These are phyloP conservation scores for Escallonia herrerae DNA, from an alignment of 129 eudicot species.

Conservation along the genomic window DNA sequence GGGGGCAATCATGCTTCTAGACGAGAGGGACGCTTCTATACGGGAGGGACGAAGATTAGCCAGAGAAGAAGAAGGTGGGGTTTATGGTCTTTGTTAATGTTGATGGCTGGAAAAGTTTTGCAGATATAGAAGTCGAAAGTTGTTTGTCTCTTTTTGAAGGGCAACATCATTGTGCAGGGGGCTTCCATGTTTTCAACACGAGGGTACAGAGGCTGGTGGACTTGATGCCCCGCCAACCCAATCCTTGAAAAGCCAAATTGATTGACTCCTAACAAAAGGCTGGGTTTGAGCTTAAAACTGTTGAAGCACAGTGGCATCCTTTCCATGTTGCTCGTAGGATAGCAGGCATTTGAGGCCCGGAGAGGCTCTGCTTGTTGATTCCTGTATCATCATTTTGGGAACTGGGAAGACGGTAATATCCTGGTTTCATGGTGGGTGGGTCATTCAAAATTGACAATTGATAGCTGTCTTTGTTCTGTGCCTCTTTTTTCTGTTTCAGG, in stretches of 20 bases:
- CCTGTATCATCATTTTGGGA: neutral
- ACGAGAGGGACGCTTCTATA: too few relatives aligned
- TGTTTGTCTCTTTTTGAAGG: conserved; percentile 6
- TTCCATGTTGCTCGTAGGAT: conserved; percentile 6
- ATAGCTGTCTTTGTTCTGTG: too few relatives aligned
- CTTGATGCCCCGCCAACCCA: neutral
- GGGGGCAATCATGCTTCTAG: too few relatives aligned
- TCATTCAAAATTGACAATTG: too few relatives aligned
- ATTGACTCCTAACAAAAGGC: neutral
- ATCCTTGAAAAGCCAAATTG: conserved; percentile 4
- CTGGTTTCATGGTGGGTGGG: too few relatives aligned
- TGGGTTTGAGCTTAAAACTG: neutral
- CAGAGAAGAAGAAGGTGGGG: too few relatives aligned
- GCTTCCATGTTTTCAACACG: conserved; percentile 6
- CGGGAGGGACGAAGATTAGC: too few relatives aligned
- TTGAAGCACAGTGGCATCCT: neutral
- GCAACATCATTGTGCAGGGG: conserved; percentile 19
- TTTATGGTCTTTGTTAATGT: too few relatives aligned
- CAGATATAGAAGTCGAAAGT: neutral
- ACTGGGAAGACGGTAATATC: too few relatives aligned
- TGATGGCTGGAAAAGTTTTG: conserved; percentile 2
- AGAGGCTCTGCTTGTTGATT: neutral
- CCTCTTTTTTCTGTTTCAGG: too few relatives aligned
- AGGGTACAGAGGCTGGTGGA: conserved; percentile 25
- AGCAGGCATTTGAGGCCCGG: conserved; percentile 11